Evolutionary conservation across 108 stramenopile genomes (phyloP).

Genomic region (Pseudonitzschia multiseries): DNA sequence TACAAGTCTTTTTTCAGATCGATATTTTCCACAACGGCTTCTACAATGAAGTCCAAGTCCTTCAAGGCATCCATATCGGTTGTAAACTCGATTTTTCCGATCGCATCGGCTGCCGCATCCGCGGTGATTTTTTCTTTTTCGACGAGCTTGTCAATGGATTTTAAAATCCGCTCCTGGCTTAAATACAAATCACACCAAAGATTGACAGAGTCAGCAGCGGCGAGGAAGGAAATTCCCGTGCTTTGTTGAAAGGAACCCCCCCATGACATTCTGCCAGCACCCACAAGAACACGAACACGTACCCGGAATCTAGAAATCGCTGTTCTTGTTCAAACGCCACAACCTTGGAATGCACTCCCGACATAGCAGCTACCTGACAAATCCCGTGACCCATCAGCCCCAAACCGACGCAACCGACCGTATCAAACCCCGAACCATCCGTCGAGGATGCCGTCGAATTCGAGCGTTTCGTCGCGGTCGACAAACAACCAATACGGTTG

Average conservation of each 20-base stretch:
- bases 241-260: neutral
- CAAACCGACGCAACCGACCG: conserved; percentile 92
- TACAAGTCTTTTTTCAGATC: conserved; percentile 89
- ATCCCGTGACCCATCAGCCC: conserved; percentile 99
- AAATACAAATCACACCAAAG: neutral
- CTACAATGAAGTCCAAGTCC: conserved; percentile 89
- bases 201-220: neutral
- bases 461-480: neutral
- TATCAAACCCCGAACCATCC: conserved; percentile 57
- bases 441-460: conserved; percentile 8
- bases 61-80: conserved; percentile 72
- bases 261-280: neutral
- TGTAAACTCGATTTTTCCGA: conserved; percentile 78
- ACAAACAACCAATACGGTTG: neutral
- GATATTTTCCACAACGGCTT: conserved; percentile 96
- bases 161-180: conserved; percentile 62
- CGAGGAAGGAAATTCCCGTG: neutral
- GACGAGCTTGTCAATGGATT: conserved; percentile 75
- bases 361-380: conserved; percentile 78
- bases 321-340: conserved; percentile 81
- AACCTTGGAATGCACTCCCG: conserved; percentile 76
- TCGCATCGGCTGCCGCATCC: conserved; percentile 52
- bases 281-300: conserved; percentile 6
- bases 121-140: conserved; percentile 71
- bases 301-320: conserved; percentile 69